These are phyloP conservation scores for Cladosporium cucumerinum DNA, from an alignment of 2,329 filamentous ascomycete species.

Conservation along the genomic window DNA sequence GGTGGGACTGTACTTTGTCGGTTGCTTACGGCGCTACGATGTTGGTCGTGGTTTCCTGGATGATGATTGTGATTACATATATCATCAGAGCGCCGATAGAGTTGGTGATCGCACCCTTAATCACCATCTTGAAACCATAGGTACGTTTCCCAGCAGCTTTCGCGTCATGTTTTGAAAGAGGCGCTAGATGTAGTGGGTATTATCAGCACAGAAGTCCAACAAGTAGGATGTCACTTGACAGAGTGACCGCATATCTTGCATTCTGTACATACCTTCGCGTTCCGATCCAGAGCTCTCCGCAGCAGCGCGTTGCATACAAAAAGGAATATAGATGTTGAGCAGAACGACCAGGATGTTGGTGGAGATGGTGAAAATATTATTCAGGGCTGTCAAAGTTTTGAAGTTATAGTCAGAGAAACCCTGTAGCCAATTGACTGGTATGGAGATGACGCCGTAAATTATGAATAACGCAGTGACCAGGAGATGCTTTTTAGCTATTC, in stretches of 20 bases:
- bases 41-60: slow-evolving; percentile 11
- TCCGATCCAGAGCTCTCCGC: not conserved
- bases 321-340: slow-evolving; percentile 18
- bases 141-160: slow-evolving; percentile 11
- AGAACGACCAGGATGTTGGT: slow-evolving; percentile 17
- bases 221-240: not conserved
- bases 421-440: slow-evolving; percentile 17
- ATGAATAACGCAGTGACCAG: slow-evolving; percentile 14
- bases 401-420: slow-evolving; percentile 11
- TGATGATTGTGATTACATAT: slow-evolving; percentile 17
- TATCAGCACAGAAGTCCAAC: not conserved
- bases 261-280: not conserved
- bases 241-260: not conserved
- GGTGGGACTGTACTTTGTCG: not conserved
- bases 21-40: slow-evolving; percentile 12
- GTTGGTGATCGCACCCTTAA: slow-evolving; percentile 11
- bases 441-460: slow-evolving; percentile 13
- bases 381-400: slow-evolving; percentile 10
- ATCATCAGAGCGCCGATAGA: slow-evolving; percentile 17
- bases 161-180: not conserved
- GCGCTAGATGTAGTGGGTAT: not conserved
- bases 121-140: slow-evolving; percentile 18
- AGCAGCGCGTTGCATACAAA: slow-evolving; percentile 15
- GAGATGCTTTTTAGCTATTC: slow-evolving; percentile 14
- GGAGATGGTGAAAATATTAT: slow-evolving; percentile 16